A percentile compares a stretch with the other conserved stretches of the same genome.
These are phyloP conservation scores for Trametes elegans DNA, from an alignment of 768 basidiomycete genomes.

Conservation along the genomic window DNA sequence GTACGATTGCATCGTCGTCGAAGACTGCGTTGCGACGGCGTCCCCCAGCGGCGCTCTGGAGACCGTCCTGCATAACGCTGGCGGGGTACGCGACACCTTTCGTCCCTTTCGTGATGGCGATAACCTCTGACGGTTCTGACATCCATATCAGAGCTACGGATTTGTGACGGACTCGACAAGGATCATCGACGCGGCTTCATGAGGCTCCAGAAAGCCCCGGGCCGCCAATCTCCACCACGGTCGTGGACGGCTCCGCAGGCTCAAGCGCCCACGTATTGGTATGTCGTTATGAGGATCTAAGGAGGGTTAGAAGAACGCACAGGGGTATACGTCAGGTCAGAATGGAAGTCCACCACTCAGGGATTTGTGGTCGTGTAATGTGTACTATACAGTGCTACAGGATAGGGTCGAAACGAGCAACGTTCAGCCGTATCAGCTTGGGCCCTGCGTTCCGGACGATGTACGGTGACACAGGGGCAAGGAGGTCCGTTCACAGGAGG, in stretches of 20 bases:
- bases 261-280: too few relatives aligned
- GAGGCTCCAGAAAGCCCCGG: too few relatives aligned
- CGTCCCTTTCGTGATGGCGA: background rate
- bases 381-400: constrained; percentile 16
- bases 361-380: background rate
- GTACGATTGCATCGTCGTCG: constrained; percentile 58
- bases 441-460: background rate
- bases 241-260: too few relatives aligned
- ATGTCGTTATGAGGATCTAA: too few relatives aligned
- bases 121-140: too few relatives aligned
- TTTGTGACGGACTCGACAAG: constrained; percentile 43
- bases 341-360: too few relatives aligned
- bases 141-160: constrained; percentile 43
- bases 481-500: too few relatives aligned
- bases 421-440: background rate
- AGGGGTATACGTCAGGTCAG: background rate
- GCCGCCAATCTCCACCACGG: too few relatives aligned
- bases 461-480: too few relatives aligned
- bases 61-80: constrained; percentile 57
- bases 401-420: background rate
- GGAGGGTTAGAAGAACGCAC: background rate
- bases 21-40: constrained; percentile 62
- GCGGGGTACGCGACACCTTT: constrained; percentile 40
- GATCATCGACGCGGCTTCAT: constrained; percentile 24
- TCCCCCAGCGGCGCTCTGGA: constrained; percentile 55